These are phyloP conservation scores for Saccharomyces kudriavzevii DNA, from an alignment of 805 yeast genomes.

Conservation along the genomic window DNA sequence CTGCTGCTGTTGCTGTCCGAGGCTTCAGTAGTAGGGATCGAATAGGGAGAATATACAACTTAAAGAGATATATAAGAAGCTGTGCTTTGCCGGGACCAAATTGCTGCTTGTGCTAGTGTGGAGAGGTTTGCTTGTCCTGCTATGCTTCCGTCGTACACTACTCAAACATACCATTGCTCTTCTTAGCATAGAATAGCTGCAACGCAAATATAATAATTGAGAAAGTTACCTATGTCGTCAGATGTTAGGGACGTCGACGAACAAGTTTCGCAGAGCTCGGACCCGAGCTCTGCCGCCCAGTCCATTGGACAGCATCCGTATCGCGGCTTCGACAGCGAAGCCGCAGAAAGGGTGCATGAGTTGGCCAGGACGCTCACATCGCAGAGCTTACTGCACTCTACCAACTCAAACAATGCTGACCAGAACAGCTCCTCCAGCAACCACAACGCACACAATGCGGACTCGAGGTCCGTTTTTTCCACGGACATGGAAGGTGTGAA, in stretches of 20 bases:
- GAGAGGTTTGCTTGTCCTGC: not conserved
- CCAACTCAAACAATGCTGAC: not conserved
- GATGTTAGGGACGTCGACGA: not conserved
- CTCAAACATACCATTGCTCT: not conserved
- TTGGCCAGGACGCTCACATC: conserved; percentile 36
- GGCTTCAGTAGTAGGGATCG: not conserved
- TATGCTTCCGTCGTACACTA: not conserved
- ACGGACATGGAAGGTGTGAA: conserved; percentile 15
- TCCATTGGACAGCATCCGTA: conserved; percentile 13
- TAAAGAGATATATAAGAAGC: not conserved
- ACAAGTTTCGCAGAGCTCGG: not conserved
- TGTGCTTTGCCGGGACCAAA: not conserved
- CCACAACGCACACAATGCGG: not conserved
- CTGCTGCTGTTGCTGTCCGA: not conserved
- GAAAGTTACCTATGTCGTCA: not conserved
- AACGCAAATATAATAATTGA: not conserved
- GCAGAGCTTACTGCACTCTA: not conserved
- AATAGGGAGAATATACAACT: not conserved
- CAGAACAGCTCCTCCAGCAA: not conserved
- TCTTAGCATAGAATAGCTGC: not conserved
- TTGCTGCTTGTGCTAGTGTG: not conserved
- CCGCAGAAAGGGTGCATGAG: conserved; percentile 31
- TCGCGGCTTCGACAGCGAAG: conserved; percentile 33
- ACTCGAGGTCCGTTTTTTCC: conserved; percentile 13
- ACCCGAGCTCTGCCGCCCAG: not conserved